These are phyloP conservation scores for Eutrema japonicum DNA, from an alignment of 345 rosid genomes.

Conservation along the genomic window DNA sequence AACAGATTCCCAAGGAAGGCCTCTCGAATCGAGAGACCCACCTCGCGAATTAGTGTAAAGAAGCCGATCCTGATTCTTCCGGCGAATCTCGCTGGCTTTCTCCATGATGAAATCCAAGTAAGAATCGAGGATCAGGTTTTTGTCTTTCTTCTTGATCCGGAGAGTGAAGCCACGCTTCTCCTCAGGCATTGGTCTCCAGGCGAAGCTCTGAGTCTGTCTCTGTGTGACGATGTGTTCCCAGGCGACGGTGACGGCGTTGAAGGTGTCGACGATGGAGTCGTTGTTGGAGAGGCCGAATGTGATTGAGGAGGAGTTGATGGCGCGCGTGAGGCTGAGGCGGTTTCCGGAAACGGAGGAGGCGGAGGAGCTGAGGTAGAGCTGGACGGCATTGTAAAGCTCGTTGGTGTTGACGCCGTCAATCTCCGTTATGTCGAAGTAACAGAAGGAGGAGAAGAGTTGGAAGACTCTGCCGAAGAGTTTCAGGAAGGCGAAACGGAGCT, in stretches of 20 bases:
- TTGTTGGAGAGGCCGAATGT: slow-evolving; percentile 38
- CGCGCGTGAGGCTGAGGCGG: slow-evolving; percentile 37
- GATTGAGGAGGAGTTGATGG: slow-evolving; percentile 35
- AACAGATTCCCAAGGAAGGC: slow-evolving; percentile 57
- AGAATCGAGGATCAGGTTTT: background rate
- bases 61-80: slow-evolving; percentile 35
- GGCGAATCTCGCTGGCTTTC: slow-evolving; percentile 34
- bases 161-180: slow-evolving; percentile 41
- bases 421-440: slow-evolving; percentile 89
- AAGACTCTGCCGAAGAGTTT: slow-evolving; percentile 25
- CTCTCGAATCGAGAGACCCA: slow-evolving; percentile 22
- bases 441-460: slow-evolving; percentile 46
- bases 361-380: slow-evolving; percentile 76
- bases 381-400: slow-evolving; percentile 95
- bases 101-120: slow-evolving; percentile 34
- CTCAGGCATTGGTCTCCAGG: slow-evolving; percentile 37
- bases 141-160: slow-evolving; percentile 39
- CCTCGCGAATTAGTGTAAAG: slow-evolving; percentile 38
- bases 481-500: slow-evolving; percentile 26
- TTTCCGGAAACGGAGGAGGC: slow-evolving; percentile 49
- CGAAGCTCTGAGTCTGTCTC: slow-evolving; percentile 27
- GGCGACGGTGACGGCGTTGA: slow-evolving; percentile 27
- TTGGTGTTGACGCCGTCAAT: slow-evolving; percentile 94
- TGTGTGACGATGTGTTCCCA: slow-evolving; percentile 38
- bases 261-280: slow-evolving; percentile 37